phyloP scores from a whole-genome alignment of 2,329 filamentous ascomycete genomes.

The Magnaporthiopsis rhizophila region DNA sequence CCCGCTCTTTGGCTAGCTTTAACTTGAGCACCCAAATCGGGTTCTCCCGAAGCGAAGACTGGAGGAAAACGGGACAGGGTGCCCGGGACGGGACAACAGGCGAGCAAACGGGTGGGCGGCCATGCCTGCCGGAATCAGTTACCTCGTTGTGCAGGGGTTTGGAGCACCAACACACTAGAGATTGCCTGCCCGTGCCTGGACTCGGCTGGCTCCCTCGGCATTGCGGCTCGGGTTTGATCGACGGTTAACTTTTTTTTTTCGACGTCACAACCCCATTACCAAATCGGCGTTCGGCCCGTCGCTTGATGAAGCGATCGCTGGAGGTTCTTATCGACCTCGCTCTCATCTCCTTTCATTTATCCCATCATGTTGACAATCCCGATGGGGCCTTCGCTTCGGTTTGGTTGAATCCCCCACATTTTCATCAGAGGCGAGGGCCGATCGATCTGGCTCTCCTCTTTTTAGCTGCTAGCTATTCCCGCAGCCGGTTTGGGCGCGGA shows the following conservation, averaged over 20 bases:
- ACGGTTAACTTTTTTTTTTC: constrained; percentile 2
- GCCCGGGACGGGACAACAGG: no score
- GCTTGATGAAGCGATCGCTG: constrained; percentile 2
- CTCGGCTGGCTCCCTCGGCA: neutral
- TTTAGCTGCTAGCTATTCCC: no score
- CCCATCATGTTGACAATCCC: neutral
- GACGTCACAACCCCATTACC: neutral
- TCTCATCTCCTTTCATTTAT: neutral
- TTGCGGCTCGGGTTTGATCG: constrained; percentile 6
- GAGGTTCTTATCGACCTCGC: neutral
- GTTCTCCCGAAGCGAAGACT: no score
- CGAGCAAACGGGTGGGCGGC: no score
- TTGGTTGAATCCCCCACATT: neutral
- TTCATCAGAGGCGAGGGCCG: constrained; percentile 2
- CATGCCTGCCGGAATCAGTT: no score
- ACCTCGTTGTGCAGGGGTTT: no score
- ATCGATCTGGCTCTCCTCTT: constrained; percentile 17
- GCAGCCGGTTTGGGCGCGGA: no score
- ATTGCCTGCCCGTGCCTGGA: neutral
- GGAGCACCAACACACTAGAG: no score
- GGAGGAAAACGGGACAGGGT: no score
- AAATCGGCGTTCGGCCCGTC: neutral
- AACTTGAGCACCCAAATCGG: no score
- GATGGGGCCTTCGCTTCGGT: neutral
- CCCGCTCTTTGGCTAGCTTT: no score